Percentiles rank a stretch among this genome's conserved stretches.
Conservation (phyloP, 2,329 filamentous ascomycete species). For the Lizonia empirigonia region DNA sequence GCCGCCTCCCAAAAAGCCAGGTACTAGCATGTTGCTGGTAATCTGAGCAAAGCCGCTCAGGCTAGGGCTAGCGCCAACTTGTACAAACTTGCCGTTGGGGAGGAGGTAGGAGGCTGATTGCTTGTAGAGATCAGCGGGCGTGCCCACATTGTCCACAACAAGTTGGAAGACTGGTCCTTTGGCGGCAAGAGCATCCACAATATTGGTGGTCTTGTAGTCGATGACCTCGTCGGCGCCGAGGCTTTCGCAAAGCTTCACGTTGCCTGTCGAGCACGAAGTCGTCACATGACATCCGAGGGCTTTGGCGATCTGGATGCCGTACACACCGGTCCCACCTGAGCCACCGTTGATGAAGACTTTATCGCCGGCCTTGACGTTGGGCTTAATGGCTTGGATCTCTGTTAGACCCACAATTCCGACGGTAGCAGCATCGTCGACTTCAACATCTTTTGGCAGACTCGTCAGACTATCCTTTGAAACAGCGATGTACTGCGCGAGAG, state of each 20-base stretch:
- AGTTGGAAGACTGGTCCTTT: constrained; percentile 59
- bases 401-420: constrained; percentile 48
- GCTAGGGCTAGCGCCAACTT: constrained; percentile 28
- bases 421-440: constrained; percentile 44
- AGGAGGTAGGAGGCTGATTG: constrained; percentile 59
- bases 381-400: constrained; percentile 47
- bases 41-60: constrained; percentile 37
- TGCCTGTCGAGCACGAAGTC: constrained; percentile 62
- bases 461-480: constrained; percentile 29
- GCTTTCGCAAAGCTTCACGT: constrained; percentile 61
- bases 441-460: constrained; percentile 33
- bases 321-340: constrained; percentile 65
- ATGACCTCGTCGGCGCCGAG: constrained; percentile 69
- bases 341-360: constrained; percentile 70
- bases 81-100: constrained; percentile 55
- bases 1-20: constrained; percentile 58
- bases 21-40: constrained; percentile 51
- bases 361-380: constrained; percentile 50
- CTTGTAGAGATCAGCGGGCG: constrained; percentile 59
- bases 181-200: constrained; percentile 54
- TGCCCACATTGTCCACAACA: constrained; percentile 64
- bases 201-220: constrained; percentile 61
- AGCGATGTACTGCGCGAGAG: constrained; percentile 47
- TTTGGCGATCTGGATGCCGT: constrained; percentile 68
- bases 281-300: constrained; percentile 64